These are phyloP conservation scores for Sanghuangporus weigelae DNA, from an alignment of 1,284 basidiomycete genomes.

Conservation along the genomic window DNA sequence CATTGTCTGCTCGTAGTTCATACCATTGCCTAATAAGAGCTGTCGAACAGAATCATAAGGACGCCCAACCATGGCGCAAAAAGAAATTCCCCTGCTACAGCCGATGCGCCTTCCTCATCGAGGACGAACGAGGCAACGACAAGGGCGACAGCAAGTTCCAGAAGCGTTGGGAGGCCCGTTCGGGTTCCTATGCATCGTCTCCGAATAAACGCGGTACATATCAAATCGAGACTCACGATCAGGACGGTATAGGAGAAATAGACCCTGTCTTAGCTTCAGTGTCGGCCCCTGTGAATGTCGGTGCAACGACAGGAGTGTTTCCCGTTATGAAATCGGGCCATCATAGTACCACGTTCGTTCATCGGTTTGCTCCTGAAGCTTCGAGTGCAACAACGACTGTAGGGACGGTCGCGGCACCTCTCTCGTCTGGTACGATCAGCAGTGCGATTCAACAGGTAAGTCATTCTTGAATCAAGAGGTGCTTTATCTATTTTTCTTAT, in stretches of 20 bases:
- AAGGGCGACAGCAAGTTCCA: background rate
- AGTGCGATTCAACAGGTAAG: background rate
- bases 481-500: background rate
- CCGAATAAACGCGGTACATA: too few relatives aligned
- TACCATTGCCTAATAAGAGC: background rate
- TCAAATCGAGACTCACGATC: too few relatives aligned
- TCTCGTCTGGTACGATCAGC: background rate
- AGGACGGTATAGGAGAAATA: too few relatives aligned
- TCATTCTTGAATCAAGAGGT: background rate
- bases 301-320: background rate
- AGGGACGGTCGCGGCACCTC: background rate
- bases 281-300: background rate
- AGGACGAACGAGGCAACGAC: conserved; percentile 5
- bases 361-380: background rate
- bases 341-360: background rate
- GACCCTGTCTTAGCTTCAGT: too few relatives aligned
- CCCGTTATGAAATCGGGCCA: background rate
- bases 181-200: background rate
- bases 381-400: background rate
- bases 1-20: too few relatives aligned
- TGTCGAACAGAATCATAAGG: conserved; percentile 3
- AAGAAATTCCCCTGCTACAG: conserved; percentile 12
- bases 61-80: conserved; percentile 15
- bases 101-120: conserved; percentile 4
- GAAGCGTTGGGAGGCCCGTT: background rate